Base-by-base conservation (phyloP, 2,329 filamentous ascomycete genomes). In the Trichoderma koningii region DNA sequence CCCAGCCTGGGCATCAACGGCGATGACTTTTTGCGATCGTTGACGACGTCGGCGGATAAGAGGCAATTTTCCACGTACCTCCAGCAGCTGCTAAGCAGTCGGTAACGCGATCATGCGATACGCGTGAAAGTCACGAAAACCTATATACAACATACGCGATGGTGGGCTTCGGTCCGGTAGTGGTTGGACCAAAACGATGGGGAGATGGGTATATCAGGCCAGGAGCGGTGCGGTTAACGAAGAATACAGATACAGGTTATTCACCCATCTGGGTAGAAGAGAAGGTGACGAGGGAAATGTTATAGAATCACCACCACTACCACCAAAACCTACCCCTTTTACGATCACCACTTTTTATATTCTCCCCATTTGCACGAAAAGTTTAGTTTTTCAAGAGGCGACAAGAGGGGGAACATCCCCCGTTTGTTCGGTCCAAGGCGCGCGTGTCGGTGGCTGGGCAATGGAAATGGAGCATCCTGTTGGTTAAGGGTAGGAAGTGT, bases 51-150 rank as follows among this genome's bases (percentile, higher is more conserved):
- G 12, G 80, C 79, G 17, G 87, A 89, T 70, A 83, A 83, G 68
- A 89, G 88, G 70, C 79, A 79, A 0, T 86, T 91, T 66, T 82
- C 87, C 19, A 81, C 82, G 48, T 93, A 91, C 71, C 78, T 93
- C 52, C 81, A 84, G 68, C 80, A 78, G 12, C 79, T 89, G 48
- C 71, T 87, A 61, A 86, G 83, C 74, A 78, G 72, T 68, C 75
- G 81, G 63, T 71, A 74, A 66, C 75, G 66, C 44, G 19, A 45
- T 41, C 12, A n/a, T 12, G 28, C 55, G 42, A 55, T 45, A 12
- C 30, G 55, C 28, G 21, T 17, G 44, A 44, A 41, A 28, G 45
- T 47, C 42, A 38, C 9, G 59, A 38, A 38, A 38, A 28, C 26
- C 21, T 51, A 50, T 55, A 56, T 30, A 48, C 45, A 50, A 56